A percentile compares a stretch with the other conserved stretches of the same genome.
Conservation (phyloP, 2,329 filamentous ascomycete species). For the Aureobasidium namibiae region DNA sequence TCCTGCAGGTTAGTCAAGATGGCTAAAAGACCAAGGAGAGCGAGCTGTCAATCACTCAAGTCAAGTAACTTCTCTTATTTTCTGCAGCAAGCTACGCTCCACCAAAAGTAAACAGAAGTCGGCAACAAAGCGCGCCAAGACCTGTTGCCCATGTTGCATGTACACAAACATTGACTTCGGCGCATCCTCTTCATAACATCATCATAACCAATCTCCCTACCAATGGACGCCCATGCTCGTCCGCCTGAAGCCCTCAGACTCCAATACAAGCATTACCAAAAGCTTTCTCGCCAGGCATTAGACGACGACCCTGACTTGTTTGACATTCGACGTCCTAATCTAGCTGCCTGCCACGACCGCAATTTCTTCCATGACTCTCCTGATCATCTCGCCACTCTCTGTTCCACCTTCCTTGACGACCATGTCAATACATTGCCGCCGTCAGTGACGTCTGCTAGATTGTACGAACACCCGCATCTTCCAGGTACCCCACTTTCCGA, state of each 20-base stretch:
- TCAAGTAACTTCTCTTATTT: conserved; percentile 3
- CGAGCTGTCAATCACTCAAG: not conserved
- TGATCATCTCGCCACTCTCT: conserved; percentile 35
- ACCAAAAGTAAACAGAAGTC: conserved; percentile 10
- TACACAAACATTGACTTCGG: no score
- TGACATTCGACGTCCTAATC: conserved; percentile 25
- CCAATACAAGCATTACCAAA: conserved; percentile 68
- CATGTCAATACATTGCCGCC: not conserved
- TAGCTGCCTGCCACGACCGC: conserved; percentile 21
- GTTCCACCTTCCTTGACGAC: conserved; percentile 20
- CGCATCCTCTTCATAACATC: no score
- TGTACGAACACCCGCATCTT: conserved; percentile 55
- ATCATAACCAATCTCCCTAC: not conserved
- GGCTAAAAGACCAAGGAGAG: not conserved
- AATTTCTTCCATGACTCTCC: conserved; percentile 24
- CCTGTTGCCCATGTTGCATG: no score
- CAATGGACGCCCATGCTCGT: conserved; percentile 62
- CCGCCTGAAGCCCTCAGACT: conserved; percentile 62
- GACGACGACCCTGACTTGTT: conserved; percentile 45
- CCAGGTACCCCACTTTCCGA: conserved; percentile 50
- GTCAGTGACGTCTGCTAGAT: conserved; percentile 1
- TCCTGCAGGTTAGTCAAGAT: not conserved
- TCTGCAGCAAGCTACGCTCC: conserved; percentile 3
- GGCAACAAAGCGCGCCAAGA: no score
- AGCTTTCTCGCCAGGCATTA: conserved; percentile 35